These are phyloP conservation scores for Beauveria australis DNA, from an alignment of 2,329 filamentous ascomycete genomes.

Conservation along the genomic window DNA sequence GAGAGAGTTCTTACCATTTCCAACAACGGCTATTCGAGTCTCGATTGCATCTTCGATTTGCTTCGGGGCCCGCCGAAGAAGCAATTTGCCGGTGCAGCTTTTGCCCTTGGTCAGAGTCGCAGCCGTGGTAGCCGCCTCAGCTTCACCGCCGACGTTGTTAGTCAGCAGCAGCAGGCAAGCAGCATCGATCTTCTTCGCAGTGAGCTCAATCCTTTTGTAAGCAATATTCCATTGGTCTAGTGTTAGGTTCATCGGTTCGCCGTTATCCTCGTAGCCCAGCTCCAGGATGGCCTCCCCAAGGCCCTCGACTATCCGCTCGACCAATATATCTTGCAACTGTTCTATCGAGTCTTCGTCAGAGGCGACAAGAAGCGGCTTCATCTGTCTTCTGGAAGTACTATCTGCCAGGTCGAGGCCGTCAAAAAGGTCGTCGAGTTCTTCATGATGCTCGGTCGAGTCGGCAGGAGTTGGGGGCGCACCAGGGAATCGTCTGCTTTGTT, in stretches of 20 bases:
- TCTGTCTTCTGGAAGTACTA: constrained; percentile 52
- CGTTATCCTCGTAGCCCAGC: constrained; percentile 82
- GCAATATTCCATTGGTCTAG: constrained; percentile 69
- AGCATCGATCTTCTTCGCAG: constrained; percentile 57
- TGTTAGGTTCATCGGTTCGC: constrained; percentile 72
- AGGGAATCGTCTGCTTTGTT: constrained; percentile 69
- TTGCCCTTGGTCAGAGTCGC: constrained; percentile 56
- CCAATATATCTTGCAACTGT: constrained; percentile 57
- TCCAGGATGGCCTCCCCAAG: constrained; percentile 88
- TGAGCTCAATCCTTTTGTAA: constrained; percentile 54
- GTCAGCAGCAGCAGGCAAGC: constrained; percentile 79
- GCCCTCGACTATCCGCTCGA: constrained; percentile 67
- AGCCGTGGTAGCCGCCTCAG: constrained; percentile 56
- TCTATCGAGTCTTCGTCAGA: constrained; percentile 51
- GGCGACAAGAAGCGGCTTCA: constrained; percentile 70
- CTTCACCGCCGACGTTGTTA: constrained; percentile 74
- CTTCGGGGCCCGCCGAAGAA: constrained; percentile 67
- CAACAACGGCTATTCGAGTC: constrained; percentile 91
- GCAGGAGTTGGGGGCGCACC: constrained; percentile 20
- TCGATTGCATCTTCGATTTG: constrained; percentile 85
- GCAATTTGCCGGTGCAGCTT: constrained; percentile 74
- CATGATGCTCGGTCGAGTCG: constrained; percentile 46
- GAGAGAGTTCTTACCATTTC: constrained; percentile 56
- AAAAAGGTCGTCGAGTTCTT: constrained; percentile 87
- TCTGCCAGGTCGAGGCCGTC: constrained; percentile 80